phyloP scores from a whole-genome alignment of 306 rosid genomes.

The Neltuma alba region DNA sequence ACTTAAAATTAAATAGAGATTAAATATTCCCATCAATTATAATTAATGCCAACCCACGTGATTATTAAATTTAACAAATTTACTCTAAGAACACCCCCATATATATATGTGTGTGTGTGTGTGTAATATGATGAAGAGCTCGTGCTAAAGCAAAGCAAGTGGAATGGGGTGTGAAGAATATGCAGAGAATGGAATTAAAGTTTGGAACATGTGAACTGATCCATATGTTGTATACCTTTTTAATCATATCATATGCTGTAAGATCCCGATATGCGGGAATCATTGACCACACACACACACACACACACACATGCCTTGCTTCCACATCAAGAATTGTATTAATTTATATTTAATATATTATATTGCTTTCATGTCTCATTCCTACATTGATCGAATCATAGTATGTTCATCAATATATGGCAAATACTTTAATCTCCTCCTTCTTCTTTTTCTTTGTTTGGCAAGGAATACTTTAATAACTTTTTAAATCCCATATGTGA shows the following conservation, averaged over 20 bases:
- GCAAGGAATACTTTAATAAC: background rate
- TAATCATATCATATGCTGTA: constrained; percentile 5
- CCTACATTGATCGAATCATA: background rate
- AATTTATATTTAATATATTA: background rate
- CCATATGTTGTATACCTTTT: constrained; percentile 1
- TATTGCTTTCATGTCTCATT: background rate
- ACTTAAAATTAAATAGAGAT: background rate
- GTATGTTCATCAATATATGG: too few species aligned
- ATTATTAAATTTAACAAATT: too few species aligned
- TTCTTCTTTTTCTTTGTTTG: too few species aligned
- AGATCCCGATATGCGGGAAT: constrained; percentile 13
- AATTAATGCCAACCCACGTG: too few species aligned
- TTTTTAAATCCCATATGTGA: too few species aligned
- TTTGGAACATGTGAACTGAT: constrained; percentile 23
- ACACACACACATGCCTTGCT: too few species aligned
- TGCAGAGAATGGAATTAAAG: constrained; percentile 13
- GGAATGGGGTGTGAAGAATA: constrained; percentile 28
- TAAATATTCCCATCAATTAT: too few species aligned
- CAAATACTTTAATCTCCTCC: too few species aligned
- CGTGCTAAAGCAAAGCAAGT: constrained; percentile 14
- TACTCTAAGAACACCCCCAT: too few species aligned
- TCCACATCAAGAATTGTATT: constrained; percentile 38
- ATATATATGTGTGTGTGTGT: too few species aligned
- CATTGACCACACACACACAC: too few species aligned
- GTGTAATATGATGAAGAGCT: background rate